phyloP scores from a whole-genome alignment of 1,139 yeast species.

The Debaryomycetaceae sp. region DNA sequence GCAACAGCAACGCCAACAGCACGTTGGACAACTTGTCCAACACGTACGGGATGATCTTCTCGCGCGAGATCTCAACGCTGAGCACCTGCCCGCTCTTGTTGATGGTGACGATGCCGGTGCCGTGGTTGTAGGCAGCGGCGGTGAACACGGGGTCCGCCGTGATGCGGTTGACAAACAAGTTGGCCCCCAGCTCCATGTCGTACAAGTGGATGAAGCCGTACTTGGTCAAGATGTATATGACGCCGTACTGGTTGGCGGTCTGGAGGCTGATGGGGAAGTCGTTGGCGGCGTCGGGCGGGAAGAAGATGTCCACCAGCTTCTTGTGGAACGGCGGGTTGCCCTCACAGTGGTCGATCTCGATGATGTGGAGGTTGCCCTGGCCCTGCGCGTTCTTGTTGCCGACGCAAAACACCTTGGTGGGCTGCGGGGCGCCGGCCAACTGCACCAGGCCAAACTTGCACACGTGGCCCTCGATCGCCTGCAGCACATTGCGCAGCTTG shows the following conservation, averaged over 20 bases:
- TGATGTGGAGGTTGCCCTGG: conserved; percentile 84
- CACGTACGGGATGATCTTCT: conserved; percentile 85
- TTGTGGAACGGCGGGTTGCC: conserved; percentile 83
- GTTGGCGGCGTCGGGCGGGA: conserved; percentile 94
- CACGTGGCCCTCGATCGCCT: conserved; percentile 97
- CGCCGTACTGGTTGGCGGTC: conserved; percentile 80
- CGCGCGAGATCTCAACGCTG: conserved; percentile 84
- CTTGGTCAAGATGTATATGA: conserved; percentile 85
- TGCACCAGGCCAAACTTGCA: conserved; percentile 79
- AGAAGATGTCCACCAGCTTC: conserved; percentile 87
- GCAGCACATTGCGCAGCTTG: conserved; percentile 84
- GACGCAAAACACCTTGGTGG: conserved; percentile 86
- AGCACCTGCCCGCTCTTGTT: conserved; percentile 95
- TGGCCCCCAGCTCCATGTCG: conserved; percentile 88
- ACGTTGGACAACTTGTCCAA: conserved; percentile 84
- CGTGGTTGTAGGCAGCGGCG: conserved; percentile 68
- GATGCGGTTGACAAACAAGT: conserved; percentile 92
- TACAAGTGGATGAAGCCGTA: conserved; percentile 95
- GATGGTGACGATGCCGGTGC: conserved; percentile 85
- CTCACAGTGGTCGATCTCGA: conserved; percentile 92
- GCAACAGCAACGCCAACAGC: conserved; percentile 79
- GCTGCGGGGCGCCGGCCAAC: conserved; percentile 67
- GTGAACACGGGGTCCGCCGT: conserved; percentile 96
- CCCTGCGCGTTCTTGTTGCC: conserved; percentile 84
- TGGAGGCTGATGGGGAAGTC: conserved; percentile 97